Evolutionary conservation across 1,139 yeast genomes (phyloP).

Genomic region (Taphrina wiesneri): DNA sequence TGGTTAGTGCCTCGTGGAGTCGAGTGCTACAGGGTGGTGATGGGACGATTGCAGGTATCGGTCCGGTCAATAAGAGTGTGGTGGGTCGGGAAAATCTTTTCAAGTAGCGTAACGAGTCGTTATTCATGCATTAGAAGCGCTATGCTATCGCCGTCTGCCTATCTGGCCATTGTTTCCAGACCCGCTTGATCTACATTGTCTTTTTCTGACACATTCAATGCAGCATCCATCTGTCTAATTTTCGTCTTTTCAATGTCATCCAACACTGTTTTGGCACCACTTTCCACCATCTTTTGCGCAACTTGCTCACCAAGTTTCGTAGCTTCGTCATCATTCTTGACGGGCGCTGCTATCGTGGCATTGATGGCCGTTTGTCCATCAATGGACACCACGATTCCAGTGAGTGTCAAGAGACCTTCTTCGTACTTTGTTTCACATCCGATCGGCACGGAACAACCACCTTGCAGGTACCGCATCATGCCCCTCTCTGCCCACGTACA

Average conservation of each 20-base stretch:
- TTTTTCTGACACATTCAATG: background rate
- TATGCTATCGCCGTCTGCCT: background rate
- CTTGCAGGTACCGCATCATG: conserved; percentile 83
- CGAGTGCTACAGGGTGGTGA: background rate
- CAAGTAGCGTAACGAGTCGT: background rate
- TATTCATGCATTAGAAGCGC: background rate
- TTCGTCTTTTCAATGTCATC: conserved; percentile 61
- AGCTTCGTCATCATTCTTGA: conserved; percentile 60
- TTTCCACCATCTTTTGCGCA: conserved; percentile 65
- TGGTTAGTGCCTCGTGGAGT: conserved; percentile 2
- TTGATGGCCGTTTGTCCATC: conserved; percentile 76
- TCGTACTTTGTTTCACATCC: conserved; percentile 75
- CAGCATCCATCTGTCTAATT: conserved; percentile 24
- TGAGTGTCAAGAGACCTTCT: conserved; percentile 51
- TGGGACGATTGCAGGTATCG: background rate
- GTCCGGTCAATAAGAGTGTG: background rate
- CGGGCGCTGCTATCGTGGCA: conserved; percentile 49
- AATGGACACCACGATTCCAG: conserved; percentile 77
- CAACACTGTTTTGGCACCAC: conserved; percentile 81
- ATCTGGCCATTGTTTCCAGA: conserved; percentile 13
- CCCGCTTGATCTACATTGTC: conserved; percentile 17
- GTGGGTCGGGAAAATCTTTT: conserved; percentile 2
- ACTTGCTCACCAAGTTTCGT: conserved; percentile 66
- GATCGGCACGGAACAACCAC: conserved; percentile 97
- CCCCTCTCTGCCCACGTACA: conserved; percentile 91